These are phyloP conservation scores for Microcos paniculata DNA, from an alignment of 345 rosid genomes.

Conservation along the genomic window DNA sequence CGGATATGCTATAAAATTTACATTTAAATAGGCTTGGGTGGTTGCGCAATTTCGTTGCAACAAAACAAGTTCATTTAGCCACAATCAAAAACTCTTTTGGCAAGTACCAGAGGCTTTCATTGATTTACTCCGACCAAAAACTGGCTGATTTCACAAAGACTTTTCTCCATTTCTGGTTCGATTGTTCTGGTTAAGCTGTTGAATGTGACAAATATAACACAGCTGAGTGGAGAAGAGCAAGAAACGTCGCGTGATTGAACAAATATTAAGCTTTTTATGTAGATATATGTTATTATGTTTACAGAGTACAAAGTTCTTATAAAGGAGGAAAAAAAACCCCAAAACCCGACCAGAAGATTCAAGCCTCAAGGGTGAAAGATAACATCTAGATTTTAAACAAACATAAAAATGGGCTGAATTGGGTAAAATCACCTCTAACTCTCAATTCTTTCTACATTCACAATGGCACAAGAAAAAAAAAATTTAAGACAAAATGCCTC, in stretches of 20 bases:
- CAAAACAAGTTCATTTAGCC: no score
- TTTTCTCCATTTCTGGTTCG: no score
- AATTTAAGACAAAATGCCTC: conserved; percentile 12
- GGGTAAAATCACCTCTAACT: conserved; percentile 14
- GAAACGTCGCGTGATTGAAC: not conserved
- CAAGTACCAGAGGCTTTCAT: no score
- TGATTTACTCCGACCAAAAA: no score
- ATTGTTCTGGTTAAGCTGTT: not conserved
- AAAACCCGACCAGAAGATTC: conserved; percentile 8
- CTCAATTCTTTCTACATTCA: conserved; percentile 30
- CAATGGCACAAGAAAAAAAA: conserved; percentile 20
- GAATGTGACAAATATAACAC: not conserved
- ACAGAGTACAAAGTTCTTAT: conserved; percentile 1
- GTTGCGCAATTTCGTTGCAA: no score
- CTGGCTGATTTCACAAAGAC: no score
- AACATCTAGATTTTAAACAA: not conserved
- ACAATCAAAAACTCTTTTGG: no score
- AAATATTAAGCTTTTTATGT: not conserved
- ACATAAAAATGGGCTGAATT: not conserved
- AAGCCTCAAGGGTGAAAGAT: not conserved
- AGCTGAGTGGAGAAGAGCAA: not conserved
- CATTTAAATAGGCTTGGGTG: no score
- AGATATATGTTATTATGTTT: not conserved
- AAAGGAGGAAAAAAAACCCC: not conserved
- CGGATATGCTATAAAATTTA: no score